Base-by-base conservation (phyloP, 163 green algal genomes). In the Coccomyxa subellipsoidea region DNA sequence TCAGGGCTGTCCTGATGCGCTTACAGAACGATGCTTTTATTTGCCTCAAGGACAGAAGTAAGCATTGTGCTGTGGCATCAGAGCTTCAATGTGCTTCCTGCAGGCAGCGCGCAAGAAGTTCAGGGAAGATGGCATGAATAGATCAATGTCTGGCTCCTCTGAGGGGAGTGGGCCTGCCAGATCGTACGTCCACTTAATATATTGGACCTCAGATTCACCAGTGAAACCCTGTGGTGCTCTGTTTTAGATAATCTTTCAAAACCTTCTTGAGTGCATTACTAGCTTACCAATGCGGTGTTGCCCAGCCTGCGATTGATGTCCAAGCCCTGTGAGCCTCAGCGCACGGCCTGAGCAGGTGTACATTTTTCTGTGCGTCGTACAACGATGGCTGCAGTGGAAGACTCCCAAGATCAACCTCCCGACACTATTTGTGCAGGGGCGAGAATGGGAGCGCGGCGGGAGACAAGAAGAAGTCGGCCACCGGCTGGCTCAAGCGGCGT, bases 401-500 rank as follows among this genome's bases (percentile, higher is more conserved):
- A n/a, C n/a, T n/a, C 12, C 1, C 66, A 73, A 12, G 66, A 9
- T 35, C 18, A 73, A 73, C 66, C 18, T 73, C 27, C 66, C 8
- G 7, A 4, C 21, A 35, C 1, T 18, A 35, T 73, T 0, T 73
- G 4, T 12, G 5, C 23, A 59, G 47, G 47, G 47, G 47, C 47
- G 47, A 59, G 47, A 59, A 59, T 59, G 47, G 47, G 23, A 18
- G 3, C n/a, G n/a, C n/a, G n/a, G n/a, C n/a, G 21, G 23, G 23
- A 37, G 38, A 29, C 37, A 80, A 80, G 37, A 66, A 38, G 27
- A 81, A 81, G 53, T 29, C 12, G 31, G 77, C 32, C 23, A 73
- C 31, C 47, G 53, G 29, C 40, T 81, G 77, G 77, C 53, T 81
- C n/a, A 81, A 81, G 77, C 29, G n/a, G 47, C 32, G 32, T 25